A percentile compares a stretch with the other conserved stretches of the same genome.
These are phyloP conservation scores for Coniella vitis DNA, from an alignment of 2,329 filamentous ascomycete species.

Conservation along the genomic window DNA sequence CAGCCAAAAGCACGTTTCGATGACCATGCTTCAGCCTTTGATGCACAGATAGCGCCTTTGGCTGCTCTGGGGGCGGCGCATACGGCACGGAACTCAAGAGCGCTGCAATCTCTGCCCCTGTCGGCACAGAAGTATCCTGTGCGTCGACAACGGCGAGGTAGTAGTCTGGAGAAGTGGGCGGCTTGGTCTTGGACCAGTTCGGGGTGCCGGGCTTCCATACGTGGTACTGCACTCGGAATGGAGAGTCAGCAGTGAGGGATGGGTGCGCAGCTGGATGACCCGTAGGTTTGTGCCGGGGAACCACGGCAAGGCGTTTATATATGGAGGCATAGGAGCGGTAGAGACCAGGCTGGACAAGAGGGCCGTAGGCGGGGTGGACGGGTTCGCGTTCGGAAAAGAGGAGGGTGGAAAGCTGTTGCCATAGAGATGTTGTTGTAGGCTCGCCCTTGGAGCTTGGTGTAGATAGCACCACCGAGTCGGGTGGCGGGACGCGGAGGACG, in stretches of 20 bases:
- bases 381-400: constrained; percentile 26
- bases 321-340: constrained; percentile 63
- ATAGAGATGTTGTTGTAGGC: constrained; percentile 26
- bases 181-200: constrained; percentile 69
- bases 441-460: constrained; percentile 9
- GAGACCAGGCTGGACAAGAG: constrained; percentile 55
- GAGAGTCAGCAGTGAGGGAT: constrained; percentile 30
- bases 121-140: constrained; percentile 63
- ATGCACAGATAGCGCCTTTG: constrained; percentile 54
- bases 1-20: constrained; percentile 75
- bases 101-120: constrained; percentile 60
- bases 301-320: constrained; percentile 68
- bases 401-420: constrained; percentile 49
- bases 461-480: constrained; percentile 2
- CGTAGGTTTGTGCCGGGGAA: constrained; percentile 60
- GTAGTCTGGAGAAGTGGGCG: constrained; percentile 68
- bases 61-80: constrained; percentile 42
- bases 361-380: constrained; percentile 38
- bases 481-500: constrained; percentile 59
- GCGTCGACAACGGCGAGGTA: constrained; percentile 77
- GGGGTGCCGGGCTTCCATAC: constrained; percentile 68
- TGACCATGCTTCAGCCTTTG: constrained; percentile 76
- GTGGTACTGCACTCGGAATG: constrained; percentile 71
- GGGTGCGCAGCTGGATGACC: constrained; percentile 20
- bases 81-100: constrained; percentile 70